Conservation (phyloP, 23 red algal species). For the Agarophyton chilense region DNA sequence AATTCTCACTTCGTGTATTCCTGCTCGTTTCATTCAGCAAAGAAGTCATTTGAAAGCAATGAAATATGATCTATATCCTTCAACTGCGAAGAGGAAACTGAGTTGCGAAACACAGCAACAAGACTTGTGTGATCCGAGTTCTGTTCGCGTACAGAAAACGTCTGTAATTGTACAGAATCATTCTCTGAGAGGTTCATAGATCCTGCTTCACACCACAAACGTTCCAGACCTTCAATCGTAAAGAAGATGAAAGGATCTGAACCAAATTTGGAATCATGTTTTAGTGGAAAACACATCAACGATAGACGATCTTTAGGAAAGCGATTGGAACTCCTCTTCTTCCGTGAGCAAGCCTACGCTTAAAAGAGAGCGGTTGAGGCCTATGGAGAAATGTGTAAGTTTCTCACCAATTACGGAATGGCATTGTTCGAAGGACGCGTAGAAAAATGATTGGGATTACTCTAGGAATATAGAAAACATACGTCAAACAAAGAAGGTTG, state of each 20-base stretch:
- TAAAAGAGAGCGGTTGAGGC: neutral
- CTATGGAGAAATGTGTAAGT: neutral
- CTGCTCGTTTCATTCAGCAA: slow-evolving; percentile 1
- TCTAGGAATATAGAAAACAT: neutral
- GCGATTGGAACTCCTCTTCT: neutral
- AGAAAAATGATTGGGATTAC: neutral
- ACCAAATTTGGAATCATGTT: slow-evolving; percentile 20
- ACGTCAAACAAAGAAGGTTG: neutral
- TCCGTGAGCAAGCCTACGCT: neutral
- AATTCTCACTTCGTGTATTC: neutral
- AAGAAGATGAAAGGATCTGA: neutral
- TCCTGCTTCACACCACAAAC: neutral
- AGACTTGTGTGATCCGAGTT: too few species aligned
- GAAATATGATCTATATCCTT: too few species aligned
- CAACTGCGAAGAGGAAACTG: too few species aligned
- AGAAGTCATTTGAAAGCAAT: neutral
- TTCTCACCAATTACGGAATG: slow-evolving; percentile 10
- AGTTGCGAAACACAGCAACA: too few species aligned
- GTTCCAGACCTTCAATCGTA: neutral
- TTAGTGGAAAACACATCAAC: slow-evolving; percentile 22
- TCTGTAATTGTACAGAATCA: too few species aligned
- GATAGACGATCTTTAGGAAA: neutral
- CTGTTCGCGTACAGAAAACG: too few species aligned
- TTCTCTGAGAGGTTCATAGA: neutral
- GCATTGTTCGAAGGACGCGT: neutral